These are phyloP conservation scores for Beauveria sp. DNA, from an alignment of 2,329 filamentous ascomycete genomes.

Conservation along the genomic window DNA sequence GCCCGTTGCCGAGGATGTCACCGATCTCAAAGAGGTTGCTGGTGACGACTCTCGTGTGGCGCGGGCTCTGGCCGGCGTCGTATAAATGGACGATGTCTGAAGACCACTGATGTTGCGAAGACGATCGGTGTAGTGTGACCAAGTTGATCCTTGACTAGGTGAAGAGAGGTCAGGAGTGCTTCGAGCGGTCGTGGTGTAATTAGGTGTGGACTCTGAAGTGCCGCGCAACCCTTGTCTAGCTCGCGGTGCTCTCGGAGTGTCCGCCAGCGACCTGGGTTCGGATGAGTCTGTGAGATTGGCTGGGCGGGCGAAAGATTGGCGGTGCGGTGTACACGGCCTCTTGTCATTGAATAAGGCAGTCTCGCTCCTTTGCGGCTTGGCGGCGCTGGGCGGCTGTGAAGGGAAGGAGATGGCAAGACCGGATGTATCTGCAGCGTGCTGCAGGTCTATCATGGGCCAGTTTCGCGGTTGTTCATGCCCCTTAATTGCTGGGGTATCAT, in stretches of 20 bases:
- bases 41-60: conserved; percentile 7
- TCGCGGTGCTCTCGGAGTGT: conserved; percentile 3
- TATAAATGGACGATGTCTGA: conserved; percentile 5
- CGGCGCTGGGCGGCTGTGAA: background rate
- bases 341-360: background rate
- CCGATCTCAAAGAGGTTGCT: conserved; percentile 22
- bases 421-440: background rate
- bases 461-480: conserved; percentile 8
- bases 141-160: conserved; percentile 20
- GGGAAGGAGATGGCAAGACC: conserved; percentile 2
- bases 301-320: background rate
- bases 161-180: conserved; percentile 10
- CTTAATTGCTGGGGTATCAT: conserved; percentile 2
- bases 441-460: background rate
- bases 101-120: conserved; percentile 3
- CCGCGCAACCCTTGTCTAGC: conserved; percentile 10
- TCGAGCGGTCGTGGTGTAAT: background rate
- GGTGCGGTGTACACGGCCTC: background rate
- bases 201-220: background rate
- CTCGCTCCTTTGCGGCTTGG: background rate
- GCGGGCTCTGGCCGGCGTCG: conserved; percentile 4
- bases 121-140: conserved; percentile 13
- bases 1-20: conserved; percentile 9
- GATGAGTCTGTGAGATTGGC: conserved; percentile 5
- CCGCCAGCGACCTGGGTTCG: background rate